Evolutionary conservation across 768 basidiomycete species (phyloP).

Genomic region (Kwoniella newhampshirensis): DNA sequence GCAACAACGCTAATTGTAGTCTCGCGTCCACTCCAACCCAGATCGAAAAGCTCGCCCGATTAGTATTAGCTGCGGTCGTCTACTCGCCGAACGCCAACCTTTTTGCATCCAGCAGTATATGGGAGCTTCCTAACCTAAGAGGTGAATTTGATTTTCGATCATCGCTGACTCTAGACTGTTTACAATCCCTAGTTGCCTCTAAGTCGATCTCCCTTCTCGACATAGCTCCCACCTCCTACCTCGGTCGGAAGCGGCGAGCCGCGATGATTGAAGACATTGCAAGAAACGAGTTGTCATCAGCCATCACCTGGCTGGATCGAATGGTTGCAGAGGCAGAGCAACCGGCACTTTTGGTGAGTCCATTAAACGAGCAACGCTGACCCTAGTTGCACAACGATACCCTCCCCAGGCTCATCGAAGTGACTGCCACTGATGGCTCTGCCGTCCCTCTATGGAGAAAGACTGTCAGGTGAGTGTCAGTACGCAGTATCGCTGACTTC

Average conservation of each 20-base stretch:
- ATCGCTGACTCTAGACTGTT: constrained; percentile 3
- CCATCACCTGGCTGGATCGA: neutral
- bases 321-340: neutral
- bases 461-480: neutral
- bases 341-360: constrained; percentile 2
- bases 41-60: neutral
- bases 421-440: neutral
- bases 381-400: neutral
- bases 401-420: neutral
- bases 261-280: neutral
- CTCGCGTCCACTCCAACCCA: constrained; percentile 2
- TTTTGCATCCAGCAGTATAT: constrained; percentile 19
- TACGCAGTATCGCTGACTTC: neutral
- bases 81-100: neutral
- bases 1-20: constrained; percentile 1
- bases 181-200: neutral
- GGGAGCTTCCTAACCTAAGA: constrained; percentile 31
- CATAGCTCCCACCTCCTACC: constrained; percentile 3
- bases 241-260: constrained; percentile 1
- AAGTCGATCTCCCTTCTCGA: neutral
- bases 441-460: neutral
- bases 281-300: neutral
- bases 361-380: neutral
- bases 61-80: neutral
- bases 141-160: constrained; percentile 12